A percentile compares a stretch with the other conserved stretches of the same genome.
phyloP scores from a whole-genome alignment of 2,329 filamentous ascomycete species.

The Apiospora pterosperma region DNA sequence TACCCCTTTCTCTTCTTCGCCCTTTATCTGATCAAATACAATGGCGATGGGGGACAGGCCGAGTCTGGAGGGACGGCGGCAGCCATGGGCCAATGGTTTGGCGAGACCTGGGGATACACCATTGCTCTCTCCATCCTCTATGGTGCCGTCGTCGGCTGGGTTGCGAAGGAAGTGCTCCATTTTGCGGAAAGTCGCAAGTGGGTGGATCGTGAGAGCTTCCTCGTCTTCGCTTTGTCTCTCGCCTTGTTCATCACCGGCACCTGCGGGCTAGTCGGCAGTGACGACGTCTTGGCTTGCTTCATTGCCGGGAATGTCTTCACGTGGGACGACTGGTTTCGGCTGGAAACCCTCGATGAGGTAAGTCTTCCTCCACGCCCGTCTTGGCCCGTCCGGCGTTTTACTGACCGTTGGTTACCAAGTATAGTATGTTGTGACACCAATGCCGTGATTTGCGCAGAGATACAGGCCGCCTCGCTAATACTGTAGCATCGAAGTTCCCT shows the following conservation, averaged over 20 bases:
- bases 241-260: constrained; percentile 86
- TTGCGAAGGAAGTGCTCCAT: constrained; percentile 78
- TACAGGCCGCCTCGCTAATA: not conserved
- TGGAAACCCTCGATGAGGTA: constrained; percentile 78
- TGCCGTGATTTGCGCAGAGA: not conserved
- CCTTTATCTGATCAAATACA: constrained; percentile 78
- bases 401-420: no score
- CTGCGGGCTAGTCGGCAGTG: constrained; percentile 80
- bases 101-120: constrained; percentile 79
- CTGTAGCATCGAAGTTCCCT: constrained; percentile 56
- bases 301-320: constrained; percentile 89
- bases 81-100: constrained; percentile 79
- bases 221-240: constrained; percentile 81
- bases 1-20: constrained; percentile 88
- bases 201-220: constrained; percentile 82
- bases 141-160: constrained; percentile 73
- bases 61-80: constrained; percentile 56
- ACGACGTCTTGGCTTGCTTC: constrained; percentile 90
- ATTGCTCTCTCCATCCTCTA: constrained; percentile 78
- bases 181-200: constrained; percentile 79
- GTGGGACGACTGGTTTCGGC: constrained; percentile 91
- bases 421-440: no score
- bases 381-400: no score
- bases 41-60: constrained; percentile 52
- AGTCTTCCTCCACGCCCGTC: no score